Base-by-base conservation (phyloP, 768 basidiomycete species). In the Porphyrellus cyaneotinctus region DNA sequence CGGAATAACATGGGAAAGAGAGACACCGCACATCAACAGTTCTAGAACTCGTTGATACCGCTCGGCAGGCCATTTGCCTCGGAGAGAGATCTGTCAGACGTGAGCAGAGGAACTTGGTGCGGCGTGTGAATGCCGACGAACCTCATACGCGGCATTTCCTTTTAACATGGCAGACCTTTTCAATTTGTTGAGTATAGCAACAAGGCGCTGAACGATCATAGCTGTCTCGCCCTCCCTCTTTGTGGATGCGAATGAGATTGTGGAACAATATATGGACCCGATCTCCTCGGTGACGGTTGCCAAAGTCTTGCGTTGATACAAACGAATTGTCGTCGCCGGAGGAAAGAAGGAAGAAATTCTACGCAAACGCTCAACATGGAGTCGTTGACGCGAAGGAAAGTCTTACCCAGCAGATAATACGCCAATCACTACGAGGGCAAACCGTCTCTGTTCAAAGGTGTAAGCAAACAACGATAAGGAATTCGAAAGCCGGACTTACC, bases 351-450 rank as follows among this genome's bases (percentile, higher is more conserved):
- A 90, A 58, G 82, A 75, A 17, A 88, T 65, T 54, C 87, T 85
- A 59, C 1, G 33, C 49, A 28, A 49, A 11, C 2, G 15, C 26
- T 59, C n/a, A 65, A 15, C 33, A 58, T 5, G 32, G 14, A 44
- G 39, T 14, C 7, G 2, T 41, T 22, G n/a, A 10, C 2, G 8
- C 1, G 17, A 38, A 15, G 4, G 3, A 18, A 30, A 35, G 9
- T 67, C 79, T 57, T 68, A 85, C 89, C 88, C 91, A 4, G 91
- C 91, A 14, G 85, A 84, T 4, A 79, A 72, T 18, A 93, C 88
- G 0, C 91, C 91, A 11, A 73, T 73, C 3, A 78, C 70, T 0
- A 93, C 91, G 6, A 88, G 75, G 5, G 86, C 72, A 49, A 89
- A 85, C 2, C 88, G 82, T 44, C 74, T 75, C 86, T 87, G 59